phyloP scores from a whole-genome alignment of 306 rosid species.

The Ormosia semicastrata region DNA sequence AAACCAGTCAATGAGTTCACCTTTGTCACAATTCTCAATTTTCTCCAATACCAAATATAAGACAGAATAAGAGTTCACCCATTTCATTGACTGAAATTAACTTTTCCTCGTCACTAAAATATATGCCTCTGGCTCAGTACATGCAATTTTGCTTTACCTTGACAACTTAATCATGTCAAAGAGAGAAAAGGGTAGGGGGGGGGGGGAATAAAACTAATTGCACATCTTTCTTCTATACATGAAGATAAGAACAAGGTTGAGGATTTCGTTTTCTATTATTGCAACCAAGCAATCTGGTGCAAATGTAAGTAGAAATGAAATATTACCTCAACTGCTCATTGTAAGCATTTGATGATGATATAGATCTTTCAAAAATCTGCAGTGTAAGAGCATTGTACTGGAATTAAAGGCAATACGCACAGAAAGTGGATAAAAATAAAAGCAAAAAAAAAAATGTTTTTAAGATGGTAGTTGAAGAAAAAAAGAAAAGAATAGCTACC shows the following conservation, averaged over 20 bases:
- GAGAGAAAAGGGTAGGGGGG: neutral
- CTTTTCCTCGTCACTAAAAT: neutral
- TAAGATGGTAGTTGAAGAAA: neutral
- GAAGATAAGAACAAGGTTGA: too few species aligned
- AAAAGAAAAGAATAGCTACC: conserved; percentile 34
- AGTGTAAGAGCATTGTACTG: neutral
- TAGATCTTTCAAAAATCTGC: conserved; percentile 91
- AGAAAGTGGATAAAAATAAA: neutral
- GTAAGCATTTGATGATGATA: conserved; percentile 79
- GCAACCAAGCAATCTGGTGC: neutral
- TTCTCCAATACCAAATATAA: neutral
- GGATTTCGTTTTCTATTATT: neutral
- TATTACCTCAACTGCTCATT: conserved; percentile 69
- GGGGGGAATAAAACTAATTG: neutral
- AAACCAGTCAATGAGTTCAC: neutral
- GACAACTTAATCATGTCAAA: neutral
- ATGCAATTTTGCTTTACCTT: neutral
- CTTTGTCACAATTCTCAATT: neutral
- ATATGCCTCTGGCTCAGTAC: neutral
- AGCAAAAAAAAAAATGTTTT: neutral
- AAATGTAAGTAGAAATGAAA: neutral
- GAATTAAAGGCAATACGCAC: neutral
- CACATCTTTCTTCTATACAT: neutral
- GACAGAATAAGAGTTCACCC: neutral
- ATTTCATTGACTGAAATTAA: neutral